Base-by-base conservation (phyloP, 257 asterid genomes). In the Coffea canephora region DNA sequence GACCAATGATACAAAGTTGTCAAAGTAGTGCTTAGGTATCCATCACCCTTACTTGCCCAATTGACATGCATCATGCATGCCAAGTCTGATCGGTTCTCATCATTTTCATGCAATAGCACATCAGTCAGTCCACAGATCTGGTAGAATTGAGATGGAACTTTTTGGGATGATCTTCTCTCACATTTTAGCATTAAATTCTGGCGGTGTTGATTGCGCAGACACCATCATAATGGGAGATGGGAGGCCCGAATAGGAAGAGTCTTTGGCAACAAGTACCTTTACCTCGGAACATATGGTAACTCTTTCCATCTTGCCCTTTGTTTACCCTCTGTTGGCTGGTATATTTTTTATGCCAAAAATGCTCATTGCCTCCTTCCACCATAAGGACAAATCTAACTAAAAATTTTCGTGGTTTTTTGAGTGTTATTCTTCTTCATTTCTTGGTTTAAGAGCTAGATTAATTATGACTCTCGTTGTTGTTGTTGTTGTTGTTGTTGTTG, bases 201-300 rank as follows among this genome's bases (percentile, higher is more conserved):
- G 43, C 48, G 41, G 71, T 52, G 7, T 52, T 68, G 70, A 66
- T 61, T 83, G 62, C 2, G 49, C 85, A 95, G 99, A 69, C 99
- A 95, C 78, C 99, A 95, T 82, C 98, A 95, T 73, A 95, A 95
- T 82, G 99, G 99, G 69, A 86, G 99, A 90, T 95, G 99, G 99
- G 99, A 95, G 81, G 99, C 99, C 83, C 91, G 99, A 36, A 95
- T 95, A 71, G 99, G 99, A 34, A 85, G 98, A 74, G 99, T 95
- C 54, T 91, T 92, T 74, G 99, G 99, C 86, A 95, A 93, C 92
- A 95, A 95, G 78, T 95, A 95, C 81, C 96, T 95, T 74, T 95
- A 95, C 79, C 99, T 95, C 67, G 99, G 99, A 23, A 95, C 98
- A 57, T 95, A 91, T 67, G 99, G 99, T 95, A 31, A 19, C 66